A percentile compares a stretch with the other conserved stretches of the same genome.
phyloP scores from a whole-genome alignment of 2,329 filamentous ascomycete genomes.

The Pseudophaeomoniella oleicola region DNA sequence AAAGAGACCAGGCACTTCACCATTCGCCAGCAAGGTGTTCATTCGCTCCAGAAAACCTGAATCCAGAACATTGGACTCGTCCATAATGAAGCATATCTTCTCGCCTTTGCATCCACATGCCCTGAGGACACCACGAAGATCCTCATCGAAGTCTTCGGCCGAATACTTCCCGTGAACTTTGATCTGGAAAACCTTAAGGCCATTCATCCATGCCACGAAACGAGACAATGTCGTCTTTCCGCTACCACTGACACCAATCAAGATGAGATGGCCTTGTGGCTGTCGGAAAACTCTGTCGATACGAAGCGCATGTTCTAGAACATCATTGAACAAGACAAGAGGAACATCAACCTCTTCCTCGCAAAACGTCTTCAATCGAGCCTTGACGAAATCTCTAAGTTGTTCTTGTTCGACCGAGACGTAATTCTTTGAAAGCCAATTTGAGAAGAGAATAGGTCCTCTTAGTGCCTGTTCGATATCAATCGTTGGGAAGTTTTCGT shows the following conservation, averaged over 20 bases:
- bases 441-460: slow-evolving; percentile 93
- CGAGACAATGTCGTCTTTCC: slow-evolving; percentile 96
- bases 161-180: slow-evolving; percentile 99
- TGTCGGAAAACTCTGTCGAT: slow-evolving; percentile 98
- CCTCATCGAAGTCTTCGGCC: slow-evolving; percentile 95
- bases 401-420: slow-evolving; percentile 91
- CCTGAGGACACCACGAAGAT: slow-evolving; percentile 82
- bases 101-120: slow-evolving; percentile 95
- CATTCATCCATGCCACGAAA: slow-evolving; percentile 99
- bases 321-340: slow-evolving; percentile 97
- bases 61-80: slow-evolving; percentile 95
- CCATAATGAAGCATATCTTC: slow-evolving; percentile 99
- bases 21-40: slow-evolving; percentile 97
- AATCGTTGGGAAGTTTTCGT: slow-evolving; percentile 90
- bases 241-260: slow-evolving; percentile 96
- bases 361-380: slow-evolving; percentile 92
- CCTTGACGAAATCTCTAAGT: slow-evolving; percentile 92
- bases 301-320: slow-evolving; percentile 90
- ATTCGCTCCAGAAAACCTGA: slow-evolving; percentile 98
- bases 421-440: slow-evolving; percentile 98
- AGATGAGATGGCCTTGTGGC: slow-evolving; percentile 91
- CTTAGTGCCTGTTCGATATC: slow-evolving; percentile 79
- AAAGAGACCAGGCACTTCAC: slow-evolving; percentile 96
- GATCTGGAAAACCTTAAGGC: slow-evolving; percentile 97
- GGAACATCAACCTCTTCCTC: slow-evolving; percentile 99